Conservation (phyloP, 805 yeast genomes). For the Maudiozyma turicensis region DNA sequence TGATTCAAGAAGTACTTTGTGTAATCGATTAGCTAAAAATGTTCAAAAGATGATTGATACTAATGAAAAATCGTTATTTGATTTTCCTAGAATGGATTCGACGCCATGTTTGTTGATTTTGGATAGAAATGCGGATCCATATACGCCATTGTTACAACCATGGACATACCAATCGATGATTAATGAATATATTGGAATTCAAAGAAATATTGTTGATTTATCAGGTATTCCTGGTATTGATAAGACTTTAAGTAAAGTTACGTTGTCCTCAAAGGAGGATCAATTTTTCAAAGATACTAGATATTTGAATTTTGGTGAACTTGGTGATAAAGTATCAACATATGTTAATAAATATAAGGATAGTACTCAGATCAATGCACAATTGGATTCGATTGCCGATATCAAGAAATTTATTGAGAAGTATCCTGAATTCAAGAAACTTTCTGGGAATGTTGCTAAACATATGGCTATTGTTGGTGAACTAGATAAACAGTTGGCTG, state of each 20-base stretch:
- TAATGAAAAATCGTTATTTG: slow-evolving; percentile 53
- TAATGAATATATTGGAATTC: slow-evolving; percentile 79
- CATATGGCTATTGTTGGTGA: slow-evolving; percentile 89
- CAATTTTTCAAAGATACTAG: slow-evolving; percentile 68
- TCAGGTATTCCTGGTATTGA: slow-evolving; percentile 45
- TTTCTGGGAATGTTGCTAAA: slow-evolving; percentile 80
- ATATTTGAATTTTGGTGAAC: slow-evolving; percentile 89
- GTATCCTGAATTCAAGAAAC: slow-evolving; percentile 85
- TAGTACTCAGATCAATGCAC: slow-evolving; percentile 61
- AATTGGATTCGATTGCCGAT: slow-evolving; percentile 72
- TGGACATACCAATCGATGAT: slow-evolving; percentile 99
- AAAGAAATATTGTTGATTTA: slow-evolving; percentile 69
- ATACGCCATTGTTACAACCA: slow-evolving; percentile 85
- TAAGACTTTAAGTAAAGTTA: slow-evolving; percentile 54
- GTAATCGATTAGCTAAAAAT: slow-evolving; percentile 61
- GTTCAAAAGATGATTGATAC: slow-evolving; percentile 46
- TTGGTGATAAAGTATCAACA: slow-evolving; percentile 77
- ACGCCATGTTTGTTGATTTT: slow-evolving; percentile 67
- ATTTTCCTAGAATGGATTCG: slow-evolving; percentile 50
- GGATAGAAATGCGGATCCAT: slow-evolving; percentile 83
- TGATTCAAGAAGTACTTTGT: slow-evolving; percentile 59
- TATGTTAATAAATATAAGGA: slow-evolving; percentile 75
- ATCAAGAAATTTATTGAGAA: slow-evolving; percentile 86
- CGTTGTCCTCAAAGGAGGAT: slow-evolving; percentile 61
- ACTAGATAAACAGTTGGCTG: slow-evolving; percentile 62